Percentiles rank a stretch among this genome's conserved stretches.
Conservation (phyloP, 225 moss, liverwort and hornwort species). For the Pseudoscleropodium purum region DNA sequence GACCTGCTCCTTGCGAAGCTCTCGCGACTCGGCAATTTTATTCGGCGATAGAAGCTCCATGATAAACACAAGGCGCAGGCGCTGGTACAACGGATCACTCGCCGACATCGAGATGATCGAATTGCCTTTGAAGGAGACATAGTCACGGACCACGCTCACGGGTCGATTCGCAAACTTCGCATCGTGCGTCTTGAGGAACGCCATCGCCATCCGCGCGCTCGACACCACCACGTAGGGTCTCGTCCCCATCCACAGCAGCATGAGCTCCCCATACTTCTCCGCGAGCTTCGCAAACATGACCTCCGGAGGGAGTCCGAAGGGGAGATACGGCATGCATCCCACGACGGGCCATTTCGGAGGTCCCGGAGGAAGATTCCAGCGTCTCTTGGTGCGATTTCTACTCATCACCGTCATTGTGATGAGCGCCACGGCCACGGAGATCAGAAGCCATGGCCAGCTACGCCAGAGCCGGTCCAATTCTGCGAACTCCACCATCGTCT, state of each 20-base stretch:
- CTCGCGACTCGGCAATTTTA: constrained; percentile 8
- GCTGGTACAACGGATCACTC: constrained; percentile 18
- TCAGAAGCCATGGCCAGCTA: constrained; percentile 5
- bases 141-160: neutral
- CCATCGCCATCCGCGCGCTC: constrained; percentile 37
- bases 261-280: constrained; percentile 26
- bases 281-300: constrained; percentile 30
- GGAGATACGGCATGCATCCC: constrained; percentile 20
- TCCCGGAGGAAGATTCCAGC: constrained; percentile 23
- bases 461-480: neutral
- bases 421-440: neutral
- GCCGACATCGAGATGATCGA: constrained; percentile 31
- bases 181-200: constrained; percentile 41
- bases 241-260: constrained; percentile 43
- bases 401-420: neutral
- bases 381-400: neutral
- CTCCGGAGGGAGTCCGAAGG: neutral
- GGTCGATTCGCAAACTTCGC: constrained; percentile 31
- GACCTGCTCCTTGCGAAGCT: constrained; percentile 35
- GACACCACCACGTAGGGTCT: constrained; percentile 29
- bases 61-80: constrained; percentile 16
- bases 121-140: constrained; percentile 24
- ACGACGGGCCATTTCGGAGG: constrained; percentile 32
- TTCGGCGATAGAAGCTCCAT: constrained; percentile 45
- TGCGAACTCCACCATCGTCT: neutral